Conservation (phyloP, 2,329 filamentous ascomycete species). For the Paraphoma chrysanthemicola region DNA sequence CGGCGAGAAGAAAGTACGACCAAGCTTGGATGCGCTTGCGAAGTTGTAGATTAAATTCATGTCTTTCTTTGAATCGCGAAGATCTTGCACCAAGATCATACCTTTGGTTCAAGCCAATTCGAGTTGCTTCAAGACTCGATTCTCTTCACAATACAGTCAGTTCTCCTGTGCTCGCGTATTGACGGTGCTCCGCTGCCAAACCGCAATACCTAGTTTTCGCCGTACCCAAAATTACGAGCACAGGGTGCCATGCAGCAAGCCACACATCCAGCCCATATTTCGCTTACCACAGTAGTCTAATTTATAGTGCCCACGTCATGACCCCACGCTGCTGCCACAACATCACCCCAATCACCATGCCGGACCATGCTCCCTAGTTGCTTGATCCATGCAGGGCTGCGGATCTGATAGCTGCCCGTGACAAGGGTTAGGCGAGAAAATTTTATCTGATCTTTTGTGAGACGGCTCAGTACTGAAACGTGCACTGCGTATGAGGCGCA, state of each 20-base stretch:
- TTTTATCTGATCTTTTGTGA: constrained; percentile 23
- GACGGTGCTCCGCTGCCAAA: too few species aligned
- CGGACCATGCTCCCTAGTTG: constrained; percentile 1
- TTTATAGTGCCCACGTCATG: background rate
- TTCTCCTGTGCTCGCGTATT: too few species aligned
- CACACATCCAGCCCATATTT: background rate
- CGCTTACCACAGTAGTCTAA: background rate
- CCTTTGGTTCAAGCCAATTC: too few species aligned
- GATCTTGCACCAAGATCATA: background rate
- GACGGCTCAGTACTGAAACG: background rate
- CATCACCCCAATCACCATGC: background rate
- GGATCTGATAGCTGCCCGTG: constrained; percentile 5
- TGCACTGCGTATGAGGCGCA: constrained; percentile 13
- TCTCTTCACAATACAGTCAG: too few species aligned
- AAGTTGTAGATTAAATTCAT: constrained; percentile 28
- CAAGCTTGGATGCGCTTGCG: constrained; percentile 42
- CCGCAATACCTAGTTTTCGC: constrained; percentile 1
- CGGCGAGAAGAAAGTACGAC: constrained; percentile 43
- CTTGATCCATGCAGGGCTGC: background rate
- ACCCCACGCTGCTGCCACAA: background rate
- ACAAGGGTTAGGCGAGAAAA: constrained; percentile 31
- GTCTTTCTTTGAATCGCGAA: background rate
- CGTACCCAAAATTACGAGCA: background rate
- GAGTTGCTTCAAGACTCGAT: too few species aligned
- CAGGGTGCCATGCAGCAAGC: background rate